Evolutionary conservation across 2,329 filamentous ascomycete species (phyloP).

Genomic region (Colletotrichum tamarilloi): DNA sequence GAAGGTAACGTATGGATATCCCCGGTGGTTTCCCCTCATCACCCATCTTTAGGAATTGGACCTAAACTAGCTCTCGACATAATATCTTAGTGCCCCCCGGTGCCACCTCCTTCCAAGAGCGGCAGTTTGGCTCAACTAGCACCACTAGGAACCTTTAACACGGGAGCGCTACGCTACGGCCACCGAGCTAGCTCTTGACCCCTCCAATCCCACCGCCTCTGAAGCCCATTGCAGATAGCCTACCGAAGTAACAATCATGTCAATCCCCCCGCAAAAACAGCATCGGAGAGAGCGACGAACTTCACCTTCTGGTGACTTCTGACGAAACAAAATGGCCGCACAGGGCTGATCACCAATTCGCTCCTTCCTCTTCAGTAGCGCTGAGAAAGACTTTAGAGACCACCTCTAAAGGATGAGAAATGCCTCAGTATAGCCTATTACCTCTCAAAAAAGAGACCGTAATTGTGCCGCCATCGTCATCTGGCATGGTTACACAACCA

Average conservation of each 20-base stretch:
- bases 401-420: too few relatives aligned
- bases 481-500: neutral
- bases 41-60: neutral
- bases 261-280: neutral
- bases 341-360: too few relatives aligned
- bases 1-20: neutral
- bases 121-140: neutral
- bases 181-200: neutral
- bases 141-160: neutral
- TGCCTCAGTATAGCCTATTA: too few relatives aligned
- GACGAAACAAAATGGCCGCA: too few relatives aligned
- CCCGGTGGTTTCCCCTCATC: neutral
- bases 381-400: too few relatives aligned
- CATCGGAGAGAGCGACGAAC: too few relatives aligned
- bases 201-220: neutral
- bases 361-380: too few relatives aligned
- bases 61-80: neutral
- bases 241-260: neutral
- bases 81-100: too few relatives aligned
- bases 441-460: neutral
- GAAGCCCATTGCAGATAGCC: neutral
- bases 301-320: too few relatives aligned
- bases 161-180: neutral
- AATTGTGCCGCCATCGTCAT: neutral
- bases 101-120: neutral